These are phyloP conservation scores for Backusella mclennaniae DNA, from an alignment of 192 early-diverging fungal genomes.

Conservation along the genomic window DNA sequence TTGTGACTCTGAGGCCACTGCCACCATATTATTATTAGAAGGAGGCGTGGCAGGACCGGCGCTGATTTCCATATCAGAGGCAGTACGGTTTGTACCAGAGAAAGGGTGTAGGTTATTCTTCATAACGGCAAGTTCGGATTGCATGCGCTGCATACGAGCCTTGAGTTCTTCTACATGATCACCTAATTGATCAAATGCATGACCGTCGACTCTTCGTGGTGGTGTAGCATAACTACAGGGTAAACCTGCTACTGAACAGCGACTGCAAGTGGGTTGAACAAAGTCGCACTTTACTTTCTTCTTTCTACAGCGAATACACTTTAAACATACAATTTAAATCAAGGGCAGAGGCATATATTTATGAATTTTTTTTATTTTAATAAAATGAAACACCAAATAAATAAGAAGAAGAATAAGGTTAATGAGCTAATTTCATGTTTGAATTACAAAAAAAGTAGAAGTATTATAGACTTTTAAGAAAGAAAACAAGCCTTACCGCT, in stretches of 20 bases:
- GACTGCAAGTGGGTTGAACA: slow-evolving; percentile 36
- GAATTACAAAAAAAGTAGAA: not conserved
- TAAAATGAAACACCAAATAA: not conserved
- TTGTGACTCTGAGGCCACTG: not conserved
- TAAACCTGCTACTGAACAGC: slow-evolving; percentile 36
- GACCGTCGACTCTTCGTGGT: slow-evolving; percentile 38
- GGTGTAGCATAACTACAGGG: slow-evolving; percentile 44
- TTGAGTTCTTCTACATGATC: slow-evolving; percentile 44
- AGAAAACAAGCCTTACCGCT: slow-evolving; percentile 24
- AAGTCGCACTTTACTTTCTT: slow-evolving; percentile 44
- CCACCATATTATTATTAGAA: not conserved
- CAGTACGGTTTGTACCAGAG: not conserved
- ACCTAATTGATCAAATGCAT: slow-evolving; percentile 43
- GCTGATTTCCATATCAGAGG: not conserved
- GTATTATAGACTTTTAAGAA: not conserved
- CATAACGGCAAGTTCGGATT: slow-evolving; percentile 39
- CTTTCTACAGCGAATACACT: slow-evolving; percentile 43
- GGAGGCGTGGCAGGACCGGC: not conserved
- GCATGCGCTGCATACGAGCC: slow-evolving; percentile 42
- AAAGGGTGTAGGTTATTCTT: slow-evolving; percentile 41
- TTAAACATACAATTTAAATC: not conserved
- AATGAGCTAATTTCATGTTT: not conserved
- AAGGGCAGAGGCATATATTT: not conserved
- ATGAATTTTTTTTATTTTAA: not conserved
- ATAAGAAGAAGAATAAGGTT: not conserved